phyloP scores from a whole-genome alignment of 1,139 yeast genomes.

The Candida smagusa region DNA sequence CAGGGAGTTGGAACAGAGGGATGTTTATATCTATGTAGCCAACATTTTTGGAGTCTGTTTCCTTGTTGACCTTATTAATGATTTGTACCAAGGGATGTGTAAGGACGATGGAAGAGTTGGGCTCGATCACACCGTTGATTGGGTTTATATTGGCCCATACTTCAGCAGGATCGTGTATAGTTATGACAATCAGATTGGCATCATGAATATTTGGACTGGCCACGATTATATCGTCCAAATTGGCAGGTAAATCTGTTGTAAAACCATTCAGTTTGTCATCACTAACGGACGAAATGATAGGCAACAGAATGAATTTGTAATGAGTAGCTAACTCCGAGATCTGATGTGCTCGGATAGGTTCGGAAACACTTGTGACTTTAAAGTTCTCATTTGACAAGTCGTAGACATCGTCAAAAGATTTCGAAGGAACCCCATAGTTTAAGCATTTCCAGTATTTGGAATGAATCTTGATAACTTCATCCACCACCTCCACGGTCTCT shows the following conservation, averaged over 20 bases:
- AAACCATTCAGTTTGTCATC: conserved; percentile 26
- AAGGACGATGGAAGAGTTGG: conserved; percentile 64
- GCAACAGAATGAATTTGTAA: conserved; percentile 64
- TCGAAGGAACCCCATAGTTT: conserved; percentile 57
- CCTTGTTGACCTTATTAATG: conserved; percentile 31
- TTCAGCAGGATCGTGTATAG: conserved; percentile 91
- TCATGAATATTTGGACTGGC: conserved; percentile 74
- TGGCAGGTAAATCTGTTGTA: conserved; percentile 45
- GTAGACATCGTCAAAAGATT: conserved; percentile 39
- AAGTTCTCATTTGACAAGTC: conserved; percentile 29
- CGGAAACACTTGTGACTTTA: conserved; percentile 38
- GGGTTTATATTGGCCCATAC: conserved; percentile 89
- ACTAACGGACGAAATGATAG: conserved; percentile 42
- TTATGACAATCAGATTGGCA: conserved; percentile 58
- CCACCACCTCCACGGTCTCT: conserved; percentile 82
- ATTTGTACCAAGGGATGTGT: conserved; percentile 42
- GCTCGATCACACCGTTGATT: conserved; percentile 70
- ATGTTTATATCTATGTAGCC: conserved; percentile 85
- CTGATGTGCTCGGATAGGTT: conserved; percentile 73
- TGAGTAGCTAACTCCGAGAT: conserved; percentile 52
- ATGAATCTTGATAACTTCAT: conserved; percentile 76
- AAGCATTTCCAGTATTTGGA: conserved; percentile 87
- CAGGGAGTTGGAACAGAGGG: conserved; percentile 48
- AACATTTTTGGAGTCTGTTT: conserved; percentile 46
- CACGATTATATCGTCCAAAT: conserved; percentile 65